Evolutionary conservation across 2,329 filamentous ascomycete genomes (phyloP), one percentile per base, ranked within the genome.

Genomic region (Emmonsiellopsis sp.): DNA sequence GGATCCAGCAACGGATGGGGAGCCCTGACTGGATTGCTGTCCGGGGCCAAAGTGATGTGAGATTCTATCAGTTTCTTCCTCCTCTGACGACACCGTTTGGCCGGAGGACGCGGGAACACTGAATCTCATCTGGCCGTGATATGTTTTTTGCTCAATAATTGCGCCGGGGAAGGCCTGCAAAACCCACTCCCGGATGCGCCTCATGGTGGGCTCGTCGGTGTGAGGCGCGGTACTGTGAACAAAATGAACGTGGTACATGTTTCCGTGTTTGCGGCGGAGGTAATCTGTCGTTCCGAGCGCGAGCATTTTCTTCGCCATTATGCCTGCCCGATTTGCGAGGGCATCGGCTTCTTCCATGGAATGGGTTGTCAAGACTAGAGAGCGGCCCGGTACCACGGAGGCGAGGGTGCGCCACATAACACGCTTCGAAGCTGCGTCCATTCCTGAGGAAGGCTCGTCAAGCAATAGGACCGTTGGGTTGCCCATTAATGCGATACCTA

Each of bases 301-400:
- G 21, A 96, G 77, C 89, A 96, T 94, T 34, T 84, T 79, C 60
- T 82, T 80, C 7, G 90, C 88, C 71, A 97, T 83, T 60, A 97
- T 95, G 10, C 89, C 92, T 0, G 87, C 89, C 1, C 89, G 80
- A 33, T 83, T 83, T 0, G 91, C 91, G 2, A 97, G 77, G 0
- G 90, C 90, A 63, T 95, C 89, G 0, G 91, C 92, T 71, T 96
- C 92, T 67, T 96, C 91, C 90, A 96, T 95, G 48, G 83, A 88
- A 68, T 97, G 92, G 0, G 92, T 96, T 0, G 92, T 96, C 14
- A 97, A 78, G 1, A 97, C 76, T 13, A 96, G 81, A 0, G 85
- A 87, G n/a, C 91, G 81, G 0, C 89, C 89, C 0, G 83, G 80
- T 0, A 86, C 84, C 3, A 91, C 84, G 1, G 83, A 79, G 3